phyloP scores from a whole-genome alignment of 2,329 filamentous ascomycete species.

The Colletotrichum cereale region DNA sequence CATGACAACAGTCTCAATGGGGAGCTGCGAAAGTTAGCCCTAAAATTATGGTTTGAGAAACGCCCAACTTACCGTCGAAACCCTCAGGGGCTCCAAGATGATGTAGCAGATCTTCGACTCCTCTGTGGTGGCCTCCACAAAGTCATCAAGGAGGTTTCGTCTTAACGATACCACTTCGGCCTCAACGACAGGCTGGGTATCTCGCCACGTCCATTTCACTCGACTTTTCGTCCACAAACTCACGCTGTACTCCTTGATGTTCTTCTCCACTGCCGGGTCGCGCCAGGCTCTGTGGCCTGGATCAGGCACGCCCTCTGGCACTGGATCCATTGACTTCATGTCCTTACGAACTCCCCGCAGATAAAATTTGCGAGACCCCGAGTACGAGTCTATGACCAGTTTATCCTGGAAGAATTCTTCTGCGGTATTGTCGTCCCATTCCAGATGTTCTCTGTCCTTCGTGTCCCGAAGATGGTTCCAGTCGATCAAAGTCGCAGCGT shows the following conservation, averaged over 20 bases:
- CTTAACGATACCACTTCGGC: constrained; percentile 80
- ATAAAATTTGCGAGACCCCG: constrained; percentile 74
- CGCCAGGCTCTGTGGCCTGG: constrained; percentile 59
- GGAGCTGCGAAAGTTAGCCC: constrained; percentile 64
- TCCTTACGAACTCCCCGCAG: constrained; percentile 65
- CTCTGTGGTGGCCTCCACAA: constrained; percentile 63
- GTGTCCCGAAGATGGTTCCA: constrained; percentile 68
- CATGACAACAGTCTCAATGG: constrained; percentile 77
- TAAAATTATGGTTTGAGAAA: constrained; percentile 5
- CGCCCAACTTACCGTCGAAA: constrained; percentile 76
- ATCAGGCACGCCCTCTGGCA: constrained; percentile 68
- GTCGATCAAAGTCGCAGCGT: constrained; percentile 59
- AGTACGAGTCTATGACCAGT: constrained; percentile 68
- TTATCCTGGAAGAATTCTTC: constrained; percentile 65
- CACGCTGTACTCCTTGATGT: constrained; percentile 86
- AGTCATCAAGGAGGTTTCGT: constrained; percentile 85
- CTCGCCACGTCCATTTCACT: constrained; percentile 66
- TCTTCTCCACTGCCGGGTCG: constrained; percentile 54
- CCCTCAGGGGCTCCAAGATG: constrained; percentile 79
- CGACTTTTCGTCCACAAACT: constrained; percentile 76
- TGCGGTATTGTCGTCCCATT: constrained; percentile 57
- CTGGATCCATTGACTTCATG: constrained; percentile 73
- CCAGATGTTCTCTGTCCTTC: constrained; percentile 48
- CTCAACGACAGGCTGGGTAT: constrained; percentile 84
- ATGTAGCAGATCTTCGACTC: constrained; percentile 69